Evolutionary conservation across 805 yeast species (phyloP).

Genomic region (Metschnikowia colocasiae): DNA sequence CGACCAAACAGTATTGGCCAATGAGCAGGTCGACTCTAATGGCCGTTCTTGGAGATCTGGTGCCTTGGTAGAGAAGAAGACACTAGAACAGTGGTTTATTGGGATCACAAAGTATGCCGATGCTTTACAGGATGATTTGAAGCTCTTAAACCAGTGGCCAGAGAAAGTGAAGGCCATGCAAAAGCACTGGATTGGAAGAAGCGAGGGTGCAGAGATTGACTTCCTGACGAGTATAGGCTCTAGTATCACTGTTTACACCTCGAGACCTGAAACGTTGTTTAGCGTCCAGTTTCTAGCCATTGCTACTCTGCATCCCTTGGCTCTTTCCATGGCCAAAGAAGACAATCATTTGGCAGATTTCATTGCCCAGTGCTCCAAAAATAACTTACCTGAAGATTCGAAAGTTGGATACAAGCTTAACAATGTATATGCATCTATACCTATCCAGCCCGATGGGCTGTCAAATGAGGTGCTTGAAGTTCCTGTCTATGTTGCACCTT

Average conservation of each 20-base stretch:
- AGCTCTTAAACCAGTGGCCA: slow-evolving; percentile 74
- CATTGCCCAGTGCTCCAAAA: slow-evolving; percentile 47
- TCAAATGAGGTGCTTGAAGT: slow-evolving; percentile 26
- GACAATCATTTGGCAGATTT: slow-evolving; percentile 46
- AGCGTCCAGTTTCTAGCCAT: slow-evolving; percentile 82
- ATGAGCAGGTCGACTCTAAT: slow-evolving; percentile 87
- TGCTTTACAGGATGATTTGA: slow-evolving; percentile 62
- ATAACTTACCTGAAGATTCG: slow-evolving; percentile 27
- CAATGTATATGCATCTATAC: slow-evolving; percentile 49
- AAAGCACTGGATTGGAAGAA: slow-evolving; percentile 88
- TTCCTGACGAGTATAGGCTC: slow-evolving; percentile 38
- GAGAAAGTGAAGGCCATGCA: slow-evolving; percentile 87
- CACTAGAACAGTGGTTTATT: slow-evolving; percentile 89
- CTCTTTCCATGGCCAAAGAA: slow-evolving; percentile 30
- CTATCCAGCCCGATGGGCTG: slow-evolving; percentile 43
- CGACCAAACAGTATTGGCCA: slow-evolving; percentile 91
- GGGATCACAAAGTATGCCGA: slow-evolving; percentile 82
- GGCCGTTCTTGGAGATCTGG: slow-evolving; percentile 98
- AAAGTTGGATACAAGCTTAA: slow-evolving; percentile 56
- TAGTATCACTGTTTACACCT: slow-evolving; percentile 63
- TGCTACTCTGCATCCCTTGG: slow-evolving; percentile 66
- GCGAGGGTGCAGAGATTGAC: slow-evolving; percentile 68
- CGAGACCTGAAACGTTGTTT: slow-evolving; percentile 84
- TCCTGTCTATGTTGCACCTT: slow-evolving; percentile 88
- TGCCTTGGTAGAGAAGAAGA: slow-evolving; percentile 80